These are phyloP conservation scores for Fusarium fujikuroi DNA, from an alignment of 2,329 filamentous ascomycete genomes.

Conservation along the genomic window DNA sequence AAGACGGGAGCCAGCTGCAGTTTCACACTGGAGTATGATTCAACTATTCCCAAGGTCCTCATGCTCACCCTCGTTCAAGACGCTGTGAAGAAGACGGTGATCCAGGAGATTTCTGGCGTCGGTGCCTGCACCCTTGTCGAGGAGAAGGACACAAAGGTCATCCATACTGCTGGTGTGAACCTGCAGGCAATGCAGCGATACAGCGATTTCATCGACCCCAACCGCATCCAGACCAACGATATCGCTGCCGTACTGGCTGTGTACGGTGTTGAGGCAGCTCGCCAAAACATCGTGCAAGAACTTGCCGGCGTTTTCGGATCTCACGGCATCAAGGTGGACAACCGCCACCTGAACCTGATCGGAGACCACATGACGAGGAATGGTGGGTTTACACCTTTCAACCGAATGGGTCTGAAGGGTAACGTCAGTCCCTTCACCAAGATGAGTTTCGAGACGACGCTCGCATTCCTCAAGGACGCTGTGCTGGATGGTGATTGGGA, in stretches of 20 bases:
- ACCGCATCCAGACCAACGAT: conserved; percentile 91
- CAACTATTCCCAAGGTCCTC: conserved; percentile 85
- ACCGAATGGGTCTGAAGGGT: conserved; percentile 85
- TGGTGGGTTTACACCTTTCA: conserved; percentile 91
- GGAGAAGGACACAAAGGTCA: conserved; percentile 66
- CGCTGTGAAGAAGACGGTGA: conserved; percentile 79
- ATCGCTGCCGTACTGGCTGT: conserved; percentile 84
- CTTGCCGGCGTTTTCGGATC: conserved; percentile 85
- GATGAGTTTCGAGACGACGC: conserved; percentile 99
- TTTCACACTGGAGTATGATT: conserved; percentile 85
- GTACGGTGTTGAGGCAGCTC: conserved; percentile 94
- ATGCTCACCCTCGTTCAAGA: conserved; percentile 92
- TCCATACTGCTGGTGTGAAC: conserved; percentile 88
- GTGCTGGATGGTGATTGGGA: conserved; percentile 92
- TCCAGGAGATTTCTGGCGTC: conserved; percentile 87
- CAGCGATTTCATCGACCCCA: conserved; percentile 84
- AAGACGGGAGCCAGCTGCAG: conserved; percentile 77
- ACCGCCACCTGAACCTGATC: conserved; percentile 92
- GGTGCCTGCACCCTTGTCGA: conserved; percentile 73
- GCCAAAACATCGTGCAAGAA: conserved; percentile 87
- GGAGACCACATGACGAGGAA: conserved; percentile 98
- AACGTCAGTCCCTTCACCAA: conserved; percentile 94
- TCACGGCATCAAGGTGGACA: conserved; percentile 93
- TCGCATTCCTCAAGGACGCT: conserved; percentile 92
- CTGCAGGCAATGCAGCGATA: conserved; percentile 90